Base-by-base conservation (phyloP, 2,329 filamentous ascomycete genomes). In the Arthroderma uncinatum region DNA sequence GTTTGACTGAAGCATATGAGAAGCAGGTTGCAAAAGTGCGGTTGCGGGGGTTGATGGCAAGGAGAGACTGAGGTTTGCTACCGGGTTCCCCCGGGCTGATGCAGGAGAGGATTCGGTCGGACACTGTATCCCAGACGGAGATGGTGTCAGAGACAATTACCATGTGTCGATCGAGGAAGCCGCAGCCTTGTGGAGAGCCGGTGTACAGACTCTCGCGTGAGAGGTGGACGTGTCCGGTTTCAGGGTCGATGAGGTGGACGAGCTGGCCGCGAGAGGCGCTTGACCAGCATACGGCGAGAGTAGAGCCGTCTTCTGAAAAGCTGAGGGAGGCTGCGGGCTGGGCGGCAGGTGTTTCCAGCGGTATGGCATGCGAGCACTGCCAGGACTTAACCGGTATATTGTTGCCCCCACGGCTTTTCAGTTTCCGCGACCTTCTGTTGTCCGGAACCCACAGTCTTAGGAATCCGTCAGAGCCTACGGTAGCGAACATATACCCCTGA, bases 271-370 rank as follows among this genome's bases (percentile, higher is more conserved):
- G 77, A 8, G 73, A 68, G 30, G 74, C 73, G 33, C 78, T 63
- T 33, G 70, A 68, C 58, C 74, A 61, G 54, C 73, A 75, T 52
- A 84, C 83, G 54, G 89, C 89, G n/a, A 95, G 74, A 1, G 87
- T 82, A 10, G 89, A 94, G 1, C 88, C 89, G 68, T 95, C 90
- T 61, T 88, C 82, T 0, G 90, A 95, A 68, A 88, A 95, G 23
- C 84, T 78, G 40, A 96, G 70, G 47, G 81, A 82, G 12, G 87
- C 88, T 58, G 82, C 80, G 9, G 69, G 68, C 10, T 74, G 60
- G 7, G 68, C 56, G 12, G 23, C 2, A 6, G 48, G 14, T 25
- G 36, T 53, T 82, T 79, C 60, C 23, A 81, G 66, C 53, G 76
- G 70, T 53, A 80, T 64, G 0, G 78, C 75, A 54, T 78, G 80